These are phyloP conservation scores for Stagonosporopsis cucurbitacearum DNA, from an alignment of 2,329 filamentous ascomycete genomes.

Conservation along the genomic window DNA sequence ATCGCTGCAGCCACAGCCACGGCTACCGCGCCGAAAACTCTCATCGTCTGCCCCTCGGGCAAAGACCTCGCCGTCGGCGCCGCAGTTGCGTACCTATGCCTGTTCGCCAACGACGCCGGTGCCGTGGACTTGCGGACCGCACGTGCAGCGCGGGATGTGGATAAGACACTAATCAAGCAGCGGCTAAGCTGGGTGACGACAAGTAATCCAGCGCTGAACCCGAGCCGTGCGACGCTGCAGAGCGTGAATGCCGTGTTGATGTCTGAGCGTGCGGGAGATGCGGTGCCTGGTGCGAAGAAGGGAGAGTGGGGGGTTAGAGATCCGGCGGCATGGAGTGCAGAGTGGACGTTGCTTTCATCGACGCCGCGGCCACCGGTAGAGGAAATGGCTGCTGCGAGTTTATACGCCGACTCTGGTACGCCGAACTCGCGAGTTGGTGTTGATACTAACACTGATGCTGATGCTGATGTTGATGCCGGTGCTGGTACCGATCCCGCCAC, in stretches of 20 bases:
- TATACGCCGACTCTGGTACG: no score
- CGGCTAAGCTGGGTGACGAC: constrained; percentile 83
- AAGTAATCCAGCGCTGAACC: constrained; percentile 78
- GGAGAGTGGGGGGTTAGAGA: no score
- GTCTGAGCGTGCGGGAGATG: constrained; percentile 38
- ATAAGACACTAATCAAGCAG: constrained; percentile 78
- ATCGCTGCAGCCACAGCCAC: no score
- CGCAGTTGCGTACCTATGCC: constrained; percentile 77
- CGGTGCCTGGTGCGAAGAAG: no score
- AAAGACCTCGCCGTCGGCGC: constrained; percentile 82
- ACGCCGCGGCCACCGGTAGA: no score
- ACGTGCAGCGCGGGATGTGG: constrained; percentile 51
- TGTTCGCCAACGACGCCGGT: constrained; percentile 72
- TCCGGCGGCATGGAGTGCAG: background rate
- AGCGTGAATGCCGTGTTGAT: constrained; percentile 92
- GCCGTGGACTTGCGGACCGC: constrained; percentile 13
- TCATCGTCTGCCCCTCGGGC: constrained; percentile 75
- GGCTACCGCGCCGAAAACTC: constrained; percentile 10
- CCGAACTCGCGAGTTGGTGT: no score
- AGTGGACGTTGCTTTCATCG: background rate
- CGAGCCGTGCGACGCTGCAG: constrained; percentile 83
- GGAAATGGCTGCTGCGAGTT: no score
- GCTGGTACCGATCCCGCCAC: no score
- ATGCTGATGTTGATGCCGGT: no score
- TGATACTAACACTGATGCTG: no score